These are phyloP conservation scores for Haplosporangium sp. DNA, from an alignment of 371 early-diverging fungal genomes.

Conservation along the genomic window DNA sequence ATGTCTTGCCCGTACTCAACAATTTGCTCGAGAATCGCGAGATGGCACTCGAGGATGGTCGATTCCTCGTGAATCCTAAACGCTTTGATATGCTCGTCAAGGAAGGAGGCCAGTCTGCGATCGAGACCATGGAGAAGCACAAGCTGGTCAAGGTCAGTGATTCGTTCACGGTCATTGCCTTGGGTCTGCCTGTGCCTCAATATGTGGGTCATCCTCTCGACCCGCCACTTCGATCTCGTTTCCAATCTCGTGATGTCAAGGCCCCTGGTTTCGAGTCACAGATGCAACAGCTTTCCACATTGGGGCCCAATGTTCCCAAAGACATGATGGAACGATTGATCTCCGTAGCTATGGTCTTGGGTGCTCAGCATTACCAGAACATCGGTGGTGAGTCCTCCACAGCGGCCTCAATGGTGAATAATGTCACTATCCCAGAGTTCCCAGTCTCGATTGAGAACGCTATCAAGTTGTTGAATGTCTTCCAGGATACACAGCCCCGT, in stretches of 20 bases:
- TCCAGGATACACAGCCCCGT: slow-evolving; percentile 67
- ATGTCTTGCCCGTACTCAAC: slow-evolving; percentile 88
- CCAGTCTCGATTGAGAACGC: slow-evolving; percentile 71
- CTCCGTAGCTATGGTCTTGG: slow-evolving; percentile 72
- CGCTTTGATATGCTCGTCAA: slow-evolving; percentile 64
- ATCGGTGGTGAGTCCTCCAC: slow-evolving; percentile 48
- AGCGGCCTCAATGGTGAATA: slow-evolving; percentile 54
- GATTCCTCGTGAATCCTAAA: slow-evolving; percentile 78
- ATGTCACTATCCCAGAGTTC: slow-evolving; percentile 78
- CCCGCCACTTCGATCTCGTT: slow-evolving; percentile 86
- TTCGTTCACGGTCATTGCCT: slow-evolving; percentile 80
- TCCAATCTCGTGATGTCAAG: slow-evolving; percentile 77
- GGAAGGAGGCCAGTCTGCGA: slow-evolving; percentile 56
- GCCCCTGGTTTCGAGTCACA: slow-evolving; percentile 72
- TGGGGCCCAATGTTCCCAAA: slow-evolving; percentile 62
- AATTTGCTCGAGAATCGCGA: slow-evolving; percentile 90
- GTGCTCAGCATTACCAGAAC: slow-evolving; percentile 57
- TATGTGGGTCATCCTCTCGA: slow-evolving; percentile 86
- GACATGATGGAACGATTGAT: slow-evolving; percentile 71
- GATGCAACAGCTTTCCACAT: slow-evolving; percentile 51
- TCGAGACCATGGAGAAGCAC: slow-evolving; percentile 60
- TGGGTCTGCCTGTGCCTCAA: slow-evolving; percentile 84
- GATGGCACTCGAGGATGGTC: slow-evolving; percentile 88
- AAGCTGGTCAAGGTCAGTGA: slow-evolving; percentile 80
- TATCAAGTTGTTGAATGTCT: slow-evolving; percentile 59